Percentiles rank a stretch among this genome's conserved stretches.
Evolutionary conservation across 2,329 filamentous ascomycete genomes (phyloP).

Genomic region (Ambrosiella beaveri): DNA sequence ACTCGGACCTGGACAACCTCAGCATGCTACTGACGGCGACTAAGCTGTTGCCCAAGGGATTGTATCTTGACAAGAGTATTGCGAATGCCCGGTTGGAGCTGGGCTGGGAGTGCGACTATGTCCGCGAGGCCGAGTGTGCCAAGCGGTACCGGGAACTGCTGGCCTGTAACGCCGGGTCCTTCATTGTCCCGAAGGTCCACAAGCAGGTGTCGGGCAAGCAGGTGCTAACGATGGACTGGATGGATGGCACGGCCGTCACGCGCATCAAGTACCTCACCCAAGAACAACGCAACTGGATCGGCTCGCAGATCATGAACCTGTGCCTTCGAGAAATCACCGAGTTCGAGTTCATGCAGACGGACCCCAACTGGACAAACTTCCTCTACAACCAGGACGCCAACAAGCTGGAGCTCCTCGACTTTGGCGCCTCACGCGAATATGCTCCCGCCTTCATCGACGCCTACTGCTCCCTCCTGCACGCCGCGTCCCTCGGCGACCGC

Average conservation of each 20-base stretch:
- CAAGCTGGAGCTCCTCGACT: conserved; percentile 82
- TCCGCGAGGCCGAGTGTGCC: conserved; percentile 69
- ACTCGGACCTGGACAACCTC: conserved; percentile 89
- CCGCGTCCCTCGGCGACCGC: conserved; percentile 56
- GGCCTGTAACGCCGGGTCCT: conserved; percentile 45
- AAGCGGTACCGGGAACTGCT: conserved; percentile 61
- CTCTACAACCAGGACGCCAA: conserved; percentile 59
- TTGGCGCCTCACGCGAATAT: conserved; percentile 80
- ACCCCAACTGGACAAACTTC: conserved; percentile 99
- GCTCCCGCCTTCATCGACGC: conserved; percentile 60
- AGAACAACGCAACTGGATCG: conserved; percentile 84
- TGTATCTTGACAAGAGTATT: conserved; percentile 94
- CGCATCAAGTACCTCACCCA: conserved; percentile 61
- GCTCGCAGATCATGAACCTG: conserved; percentile 78
- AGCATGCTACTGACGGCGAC: conserved; percentile 81
- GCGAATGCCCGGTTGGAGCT: conserved; percentile 84
- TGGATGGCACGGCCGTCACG: conserved; percentile 74
- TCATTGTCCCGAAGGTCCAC: conserved; percentile 64
- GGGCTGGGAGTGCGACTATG: conserved; percentile 93
- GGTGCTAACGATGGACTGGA: conserved; percentile 84
- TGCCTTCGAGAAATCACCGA: conserved; percentile 86
- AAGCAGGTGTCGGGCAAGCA: conserved; percentile 65
- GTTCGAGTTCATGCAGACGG: conserved; percentile 97
- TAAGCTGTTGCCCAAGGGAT: conserved; percentile 70
- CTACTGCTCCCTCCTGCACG: conserved; percentile 66